Percentiles rank a stretch among this genome's conserved stretches.
phyloP scores from a whole-genome alignment of 345 rosid genomes.

The Populus deltoides region DNA sequence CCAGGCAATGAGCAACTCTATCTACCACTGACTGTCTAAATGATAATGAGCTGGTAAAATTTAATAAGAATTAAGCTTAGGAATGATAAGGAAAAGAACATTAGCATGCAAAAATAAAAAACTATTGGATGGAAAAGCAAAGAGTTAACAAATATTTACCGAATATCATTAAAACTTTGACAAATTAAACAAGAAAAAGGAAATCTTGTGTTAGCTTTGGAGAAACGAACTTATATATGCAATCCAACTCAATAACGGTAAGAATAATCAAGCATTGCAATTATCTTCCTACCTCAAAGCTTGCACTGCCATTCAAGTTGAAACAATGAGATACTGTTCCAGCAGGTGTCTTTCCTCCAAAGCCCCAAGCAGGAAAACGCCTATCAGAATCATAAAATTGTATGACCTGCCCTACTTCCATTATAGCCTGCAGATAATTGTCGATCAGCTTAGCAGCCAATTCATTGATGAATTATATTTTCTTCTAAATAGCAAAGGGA shows the following conservation, averaged over 20 bases:
- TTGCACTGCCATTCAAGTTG: constrained; percentile 61
- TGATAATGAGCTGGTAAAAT: too few relatives aligned
- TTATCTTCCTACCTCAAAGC: constrained; percentile 51
- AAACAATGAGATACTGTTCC: constrained; percentile 74
- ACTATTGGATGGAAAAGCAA: too few relatives aligned
- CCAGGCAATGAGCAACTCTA: too few relatives aligned
- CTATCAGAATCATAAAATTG: constrained; percentile 82
- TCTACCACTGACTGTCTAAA: too few relatives aligned
- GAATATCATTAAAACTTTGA: too few relatives aligned
- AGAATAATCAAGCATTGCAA: neutral
- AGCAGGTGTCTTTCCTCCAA: constrained; percentile 64
- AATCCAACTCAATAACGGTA: neutral
- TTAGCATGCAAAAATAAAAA: too few relatives aligned
- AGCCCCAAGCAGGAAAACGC: constrained; percentile 85
- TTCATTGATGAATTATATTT: neutral
- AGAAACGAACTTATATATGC: neutral
- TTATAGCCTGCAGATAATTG: constrained; percentile 56
- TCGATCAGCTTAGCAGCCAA: neutral
- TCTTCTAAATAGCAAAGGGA: neutral
- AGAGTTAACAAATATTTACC: too few relatives aligned
- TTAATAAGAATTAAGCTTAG: too few relatives aligned
- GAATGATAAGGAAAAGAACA: too few relatives aligned
- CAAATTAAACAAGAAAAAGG: too few relatives aligned
- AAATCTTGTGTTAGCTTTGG: neutral
- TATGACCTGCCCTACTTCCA: constrained; percentile 80